phyloP scores from a whole-genome alignment of 2,329 filamentous ascomycete species.

The Neofusicoccum laricinum region DNA sequence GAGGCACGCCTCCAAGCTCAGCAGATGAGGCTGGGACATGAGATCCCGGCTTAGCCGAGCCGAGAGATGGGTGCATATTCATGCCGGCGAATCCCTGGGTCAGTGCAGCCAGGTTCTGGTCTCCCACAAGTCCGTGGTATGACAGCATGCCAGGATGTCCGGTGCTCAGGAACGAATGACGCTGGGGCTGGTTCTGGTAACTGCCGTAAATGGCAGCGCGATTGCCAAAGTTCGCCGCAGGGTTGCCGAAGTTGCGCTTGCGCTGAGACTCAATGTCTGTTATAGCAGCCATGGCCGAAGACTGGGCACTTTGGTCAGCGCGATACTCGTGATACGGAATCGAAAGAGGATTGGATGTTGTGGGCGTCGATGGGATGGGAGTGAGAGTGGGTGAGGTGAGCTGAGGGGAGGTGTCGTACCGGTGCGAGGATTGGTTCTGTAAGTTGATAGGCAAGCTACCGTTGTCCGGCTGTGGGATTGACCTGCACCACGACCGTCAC shows the following conservation, averaged over 20 bases:
- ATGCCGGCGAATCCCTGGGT: slow-evolving; percentile 17
- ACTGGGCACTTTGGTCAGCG: background rate
- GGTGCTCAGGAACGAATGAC: slow-evolving; percentile 6
- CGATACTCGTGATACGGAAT: background rate
- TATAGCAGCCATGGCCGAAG: slow-evolving; percentile 10
- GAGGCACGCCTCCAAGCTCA: slow-evolving; percentile 32
- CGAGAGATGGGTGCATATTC: slow-evolving; percentile 21
- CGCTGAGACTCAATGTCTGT: slow-evolving; percentile 16
- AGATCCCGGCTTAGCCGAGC: slow-evolving; percentile 32
- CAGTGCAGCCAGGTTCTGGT: slow-evolving; percentile 16
- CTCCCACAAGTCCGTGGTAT: slow-evolving; percentile 14
- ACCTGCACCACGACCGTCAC: slow-evolving; percentile 8
- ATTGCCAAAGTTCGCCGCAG: slow-evolving; percentile 9
- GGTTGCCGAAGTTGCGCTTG: slow-evolving; percentile 17
- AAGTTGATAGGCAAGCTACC: slow-evolving; percentile 18
- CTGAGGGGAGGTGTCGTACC: slow-evolving; percentile 10
- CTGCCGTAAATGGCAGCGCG: slow-evolving; percentile 10
- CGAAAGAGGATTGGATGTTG: background rate
- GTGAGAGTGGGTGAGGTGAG: background rate
- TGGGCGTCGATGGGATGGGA: background rate
- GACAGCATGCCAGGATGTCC: slow-evolving; percentile 16
- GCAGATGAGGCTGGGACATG: slow-evolving; percentile 32
- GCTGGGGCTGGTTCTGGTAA: slow-evolving; percentile 14
- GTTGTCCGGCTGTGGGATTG: slow-evolving; percentile 14
- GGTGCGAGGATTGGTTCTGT: slow-evolving; percentile 13